Evolutionary conservation across 2,329 filamentous ascomycete species (phyloP), one percentile per base, ranked within the genome.

Genomic region (Neophaeococcomyces aloes): DNA sequence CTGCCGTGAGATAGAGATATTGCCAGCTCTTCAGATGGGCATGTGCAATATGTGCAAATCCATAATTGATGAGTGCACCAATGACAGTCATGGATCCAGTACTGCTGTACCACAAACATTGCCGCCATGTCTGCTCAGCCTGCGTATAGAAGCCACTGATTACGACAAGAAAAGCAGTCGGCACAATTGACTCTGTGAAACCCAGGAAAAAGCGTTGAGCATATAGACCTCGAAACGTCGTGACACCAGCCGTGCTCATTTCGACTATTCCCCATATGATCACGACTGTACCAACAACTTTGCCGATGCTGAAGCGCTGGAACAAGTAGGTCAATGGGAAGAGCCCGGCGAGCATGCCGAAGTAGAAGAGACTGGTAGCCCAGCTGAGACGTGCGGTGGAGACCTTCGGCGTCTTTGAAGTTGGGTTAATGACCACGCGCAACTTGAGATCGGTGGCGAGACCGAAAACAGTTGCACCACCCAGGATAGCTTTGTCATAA

Each of bases 401-500:
- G 13, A 72, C 74, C 0, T 72, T 73, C 1, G 74, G 70, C 0
- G 79, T 78, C 10, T 42, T 53, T 1, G 59, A 65, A 2, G 64
- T 69, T 1, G 65, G 60, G 49, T 74, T 62, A 6, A 73, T 62
- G 14, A 55, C 42, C 3, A 82, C 63, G 23, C 69, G 69, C 32
- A 87, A 72, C 1, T 65, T 50, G 3, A 87, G 70, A 56, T 86
- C 81, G 2, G 66, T 65, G 0, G 81, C 85, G 81, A 87, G 85
- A 50, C 83, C 83, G 57, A 87, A 86, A 10, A 87, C 72, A 1
- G 73, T 77, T 0, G 83, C 82, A 18, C 76, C 78, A 14, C 83
- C 83, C 2, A 87, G 68, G 48, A 87, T 86, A 6, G 83, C 82
- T 67, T 83, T 83, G 59, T 83, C 79, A 57, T 81, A 82, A 60